These are phyloP conservation scores for Paxillus ammoniavirescens DNA, from an alignment of 768 basidiomycete genomes.

Conservation along the genomic window DNA sequence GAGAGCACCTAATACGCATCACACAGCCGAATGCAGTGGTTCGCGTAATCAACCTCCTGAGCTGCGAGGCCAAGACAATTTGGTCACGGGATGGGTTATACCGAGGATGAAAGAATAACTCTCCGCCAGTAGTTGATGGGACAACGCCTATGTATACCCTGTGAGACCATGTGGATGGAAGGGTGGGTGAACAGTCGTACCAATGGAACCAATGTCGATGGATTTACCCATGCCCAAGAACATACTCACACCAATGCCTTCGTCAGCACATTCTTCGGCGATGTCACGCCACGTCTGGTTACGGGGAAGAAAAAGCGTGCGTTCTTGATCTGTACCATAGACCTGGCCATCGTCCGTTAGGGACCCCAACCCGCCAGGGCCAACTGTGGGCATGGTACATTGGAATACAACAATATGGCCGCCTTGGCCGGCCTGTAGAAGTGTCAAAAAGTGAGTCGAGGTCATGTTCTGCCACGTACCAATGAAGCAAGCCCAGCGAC, in stretches of 20 bases:
- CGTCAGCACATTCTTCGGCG: conserved; percentile 85
- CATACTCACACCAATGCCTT: conserved; percentile 87
- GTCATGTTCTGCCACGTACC: conserved; percentile 40
- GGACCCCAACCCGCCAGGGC: conserved; percentile 65
- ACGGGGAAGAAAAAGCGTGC: conserved; percentile 74
- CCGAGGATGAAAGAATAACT: conserved; percentile 89
- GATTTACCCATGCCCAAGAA: conserved; percentile 80
- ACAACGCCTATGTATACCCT: conserved; percentile 49
- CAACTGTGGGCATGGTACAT: conserved; percentile 64
- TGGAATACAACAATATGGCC: conserved; percentile 79
- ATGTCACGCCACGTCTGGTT: conserved; percentile 76
- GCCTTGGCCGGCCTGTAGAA: conserved; percentile 56
- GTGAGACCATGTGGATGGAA: conserved; percentile 7
- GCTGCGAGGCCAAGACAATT: conserved; percentile 65
- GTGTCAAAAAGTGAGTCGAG: conserved; percentile 11
- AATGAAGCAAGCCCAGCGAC: conserved; percentile 69
- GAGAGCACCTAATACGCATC: conserved; percentile 81
- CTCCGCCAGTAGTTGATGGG: conserved; percentile 79
- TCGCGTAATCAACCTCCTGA: conserved; percentile 64
- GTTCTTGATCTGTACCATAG: conserved; percentile 87
- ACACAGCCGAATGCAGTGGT: conserved; percentile 79
- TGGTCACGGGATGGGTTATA: conserved; percentile 65
- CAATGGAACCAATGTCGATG: conserved; percentile 87
- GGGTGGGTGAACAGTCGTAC: conserved; percentile 35
- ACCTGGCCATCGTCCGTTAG: conserved; percentile 59